Evolutionary conservation across 768 basidiomycete species (phyloP).

Genomic region (Rubroboletus satanas): DNA sequence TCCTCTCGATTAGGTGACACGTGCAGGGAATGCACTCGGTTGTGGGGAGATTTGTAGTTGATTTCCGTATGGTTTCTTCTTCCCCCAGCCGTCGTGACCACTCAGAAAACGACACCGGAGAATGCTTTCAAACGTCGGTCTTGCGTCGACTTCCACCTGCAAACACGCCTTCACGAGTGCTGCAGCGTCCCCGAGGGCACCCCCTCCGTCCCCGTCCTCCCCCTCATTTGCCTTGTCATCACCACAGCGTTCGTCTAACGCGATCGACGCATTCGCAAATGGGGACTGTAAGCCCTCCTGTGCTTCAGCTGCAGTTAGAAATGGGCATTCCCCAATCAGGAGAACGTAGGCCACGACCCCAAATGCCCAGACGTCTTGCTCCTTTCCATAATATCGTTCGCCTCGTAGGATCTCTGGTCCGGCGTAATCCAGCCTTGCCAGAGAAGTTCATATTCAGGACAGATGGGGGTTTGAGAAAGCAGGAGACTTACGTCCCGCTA

Average conservation of each 20-base stretch:
- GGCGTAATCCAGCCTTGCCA: constrained; percentile 79
- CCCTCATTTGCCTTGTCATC: constrained; percentile 72
- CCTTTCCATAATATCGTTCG: constrained; percentile 91
- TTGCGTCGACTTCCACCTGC: constrained; percentile 66
- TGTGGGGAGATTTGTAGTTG: constrained; percentile 23
- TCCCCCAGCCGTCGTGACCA: constrained; percentile 73
- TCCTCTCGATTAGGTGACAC: constrained; percentile 22
- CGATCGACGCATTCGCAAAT: constrained; percentile 71
- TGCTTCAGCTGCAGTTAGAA: constrained; percentile 86
- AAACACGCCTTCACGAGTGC: constrained; percentile 82
- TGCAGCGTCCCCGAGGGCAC: constrained; percentile 79
- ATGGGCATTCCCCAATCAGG: constrained; percentile 87
- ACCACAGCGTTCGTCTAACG: constrained; percentile 74
- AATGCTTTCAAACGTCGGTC: constrained; percentile 85
- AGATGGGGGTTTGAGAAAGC: background rate
- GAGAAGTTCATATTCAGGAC: constrained; percentile 10
- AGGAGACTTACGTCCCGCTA: constrained; percentile 77
- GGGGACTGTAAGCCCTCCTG: constrained; percentile 78
- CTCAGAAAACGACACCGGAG: constrained; percentile 76
- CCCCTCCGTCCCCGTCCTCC: constrained; percentile 78
- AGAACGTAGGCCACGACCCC: constrained; percentile 97
- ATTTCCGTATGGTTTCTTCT: constrained; percentile 32
- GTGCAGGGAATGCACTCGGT: constrained; percentile 31
- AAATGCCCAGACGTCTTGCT: constrained; percentile 98
- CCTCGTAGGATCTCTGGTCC: constrained; percentile 95